Evolutionary conservation across 345 rosid genomes (phyloP), one percentile per base, ranked within the genome.

Genomic region (Kandelia obovata): DNA sequence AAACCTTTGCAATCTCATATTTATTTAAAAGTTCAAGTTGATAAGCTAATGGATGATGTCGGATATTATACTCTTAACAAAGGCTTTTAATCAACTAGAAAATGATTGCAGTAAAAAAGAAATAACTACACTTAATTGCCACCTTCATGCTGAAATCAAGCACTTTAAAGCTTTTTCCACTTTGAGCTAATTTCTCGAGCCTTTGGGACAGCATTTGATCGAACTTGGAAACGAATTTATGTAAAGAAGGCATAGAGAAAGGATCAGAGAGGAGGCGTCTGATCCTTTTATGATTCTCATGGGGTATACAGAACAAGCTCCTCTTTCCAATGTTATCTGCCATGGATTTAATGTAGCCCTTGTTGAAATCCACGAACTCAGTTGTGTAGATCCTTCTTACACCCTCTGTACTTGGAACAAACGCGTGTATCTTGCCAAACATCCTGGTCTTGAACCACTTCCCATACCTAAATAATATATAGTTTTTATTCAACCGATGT

Each of bases 371-470:
- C 25, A 32, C 78, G 63, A 87, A 84, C 8, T 87, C 91, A 35
- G 67, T 83, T 2, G 73, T 30, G 53, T 82, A 81, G 28, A 87
- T 73, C 1, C 61, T 65, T 73, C 69, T 84, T 30, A 88, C 84
- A 0, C 84, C 87, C 23, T 81, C 85, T 5, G 68, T 39, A 35
- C 73, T 84, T 19, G 91, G 85, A 25, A 81, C 79, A 67, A 81
- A 87, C 65, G 79, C 81, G 66, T 87, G 88, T 46, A 75, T 78
- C 76, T 81, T 81, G 10, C 91, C 91, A 7, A 87, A 72, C 67
- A 83, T 64, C 67, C 87, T 83, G 1, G 91, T 84, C 75, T 75
- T 84, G 85, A 87, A 87, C 82, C 84, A 87, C 71, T 77, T 76
- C 57, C 91, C 88, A n/a, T 87, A 51, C 85, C 88, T 84, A 64